phyloP scores from a whole-genome alignment of 2,329 filamentous ascomycete species.

The Microdochium paspali region DNA sequence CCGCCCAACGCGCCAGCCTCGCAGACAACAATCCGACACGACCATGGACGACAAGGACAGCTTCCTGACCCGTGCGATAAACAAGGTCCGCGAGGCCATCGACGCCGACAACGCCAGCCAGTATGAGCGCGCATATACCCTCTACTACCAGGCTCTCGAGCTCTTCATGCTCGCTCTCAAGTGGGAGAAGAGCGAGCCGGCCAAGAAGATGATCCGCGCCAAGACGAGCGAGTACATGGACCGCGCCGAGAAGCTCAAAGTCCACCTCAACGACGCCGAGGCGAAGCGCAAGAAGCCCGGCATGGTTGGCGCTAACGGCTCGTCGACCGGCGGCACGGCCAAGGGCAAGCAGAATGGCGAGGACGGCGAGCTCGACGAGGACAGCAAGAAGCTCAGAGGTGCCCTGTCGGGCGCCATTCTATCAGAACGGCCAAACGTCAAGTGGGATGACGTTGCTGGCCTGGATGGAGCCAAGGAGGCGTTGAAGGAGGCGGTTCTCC shows the following conservation, averaged over 20 bases:
- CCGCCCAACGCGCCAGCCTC: background rate
- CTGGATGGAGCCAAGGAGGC: constrained; percentile 92
- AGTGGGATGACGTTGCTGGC: constrained; percentile 97
- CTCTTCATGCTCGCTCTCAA: constrained; percentile 98
- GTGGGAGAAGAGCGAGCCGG: constrained; percentile 98
- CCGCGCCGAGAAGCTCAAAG: constrained; percentile 94
- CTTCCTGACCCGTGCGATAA: constrained; percentile 93
- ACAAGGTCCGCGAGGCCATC: constrained; percentile 95
- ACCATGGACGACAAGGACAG: constrained; percentile 83
- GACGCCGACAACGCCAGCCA: constrained; percentile 91
- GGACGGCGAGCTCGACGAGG: constrained; percentile 65
- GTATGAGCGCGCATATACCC: constrained; percentile 93
- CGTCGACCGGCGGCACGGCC: constrained; percentile 51
- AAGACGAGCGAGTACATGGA: constrained; percentile 98
- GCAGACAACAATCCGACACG: constrained; percentile 10
- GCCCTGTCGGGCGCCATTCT: constrained; percentile 88
- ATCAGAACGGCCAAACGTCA: constrained; percentile 90
- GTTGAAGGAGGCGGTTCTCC: constrained; percentile 91
- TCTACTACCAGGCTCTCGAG: constrained; percentile 92
- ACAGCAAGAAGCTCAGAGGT: constrained; percentile 89
- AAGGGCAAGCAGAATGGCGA: constrained; percentile 44
- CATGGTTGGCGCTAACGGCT: constrained; percentile 64
- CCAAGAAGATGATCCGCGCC: constrained; percentile 92
- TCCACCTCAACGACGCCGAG: constrained; percentile 70
- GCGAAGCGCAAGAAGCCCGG: constrained; percentile 61